phyloP scores from a whole-genome alignment of 768 basidiomycete species.

The Amanita pallidorosea region DNA sequence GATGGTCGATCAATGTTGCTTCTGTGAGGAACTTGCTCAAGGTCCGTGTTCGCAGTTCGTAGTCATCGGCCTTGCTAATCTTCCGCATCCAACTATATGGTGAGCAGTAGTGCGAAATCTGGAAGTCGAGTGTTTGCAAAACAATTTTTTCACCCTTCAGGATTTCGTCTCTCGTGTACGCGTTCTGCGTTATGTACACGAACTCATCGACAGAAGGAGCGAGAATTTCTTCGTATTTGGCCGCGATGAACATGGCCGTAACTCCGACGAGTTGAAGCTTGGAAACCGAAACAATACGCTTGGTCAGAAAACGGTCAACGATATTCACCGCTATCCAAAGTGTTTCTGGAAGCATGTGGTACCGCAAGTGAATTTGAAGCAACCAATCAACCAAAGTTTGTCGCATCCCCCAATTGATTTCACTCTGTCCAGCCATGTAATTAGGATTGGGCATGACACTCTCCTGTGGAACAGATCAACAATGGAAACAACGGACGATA shows the following conservation, averaged over 20 bases:
- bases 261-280: conserved; percentile 96
- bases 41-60: conserved; percentile 95
- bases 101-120: conserved; percentile 94
- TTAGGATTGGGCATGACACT: conserved; percentile 83
- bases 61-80: conserved; percentile 98
- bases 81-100: conserved; percentile 99
- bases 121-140: conserved; percentile 90
- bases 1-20: conserved; percentile 85
- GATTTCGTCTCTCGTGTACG: conserved; percentile 91
- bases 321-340: conserved; percentile 99
- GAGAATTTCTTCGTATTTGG: conserved; percentile 98
- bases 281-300: conserved; percentile 77
- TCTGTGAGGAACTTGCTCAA: conserved; percentile 97
- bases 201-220: conserved; percentile 98
- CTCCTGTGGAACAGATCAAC: conserved; percentile 37
- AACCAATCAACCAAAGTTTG: conserved; percentile 98
- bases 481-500: neutral
- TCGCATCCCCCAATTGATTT: conserved; percentile 91
- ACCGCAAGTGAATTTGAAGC: conserved; percentile 92
- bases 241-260: conserved; percentile 97
- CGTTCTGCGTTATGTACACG: conserved; percentile 95
- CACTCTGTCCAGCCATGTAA: conserved; percentile 90
- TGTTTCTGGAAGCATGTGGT: conserved; percentile 98
- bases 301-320: conserved; percentile 84
- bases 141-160: conserved; percentile 97